Base-by-base conservation (phyloP, 495 filamentous ascomycete species). In the Daldinia decipiens region DNA sequence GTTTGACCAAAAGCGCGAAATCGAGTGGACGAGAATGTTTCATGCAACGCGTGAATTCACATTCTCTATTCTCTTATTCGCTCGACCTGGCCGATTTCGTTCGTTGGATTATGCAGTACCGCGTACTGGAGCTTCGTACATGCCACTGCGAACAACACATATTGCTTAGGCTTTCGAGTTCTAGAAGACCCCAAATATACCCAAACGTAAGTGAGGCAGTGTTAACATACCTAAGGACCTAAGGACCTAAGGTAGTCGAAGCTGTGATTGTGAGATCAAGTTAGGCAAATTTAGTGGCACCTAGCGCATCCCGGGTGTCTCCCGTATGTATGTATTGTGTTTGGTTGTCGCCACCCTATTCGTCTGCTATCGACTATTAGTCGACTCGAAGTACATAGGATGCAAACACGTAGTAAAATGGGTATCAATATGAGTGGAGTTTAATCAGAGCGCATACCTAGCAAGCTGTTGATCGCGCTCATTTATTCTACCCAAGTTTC, bases 1-100 rank as follows among this genome's bases (percentile, higher is more conserved):
- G 75, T 77, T 52, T 68, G 69, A 51, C 53, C 39, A 65, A 62
- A 62, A 68, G 72, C 63, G 69, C 63, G 69, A 71, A 70, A 67
- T 60, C 54, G 72, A 75, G 56, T 71, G 69, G 72, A 64, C 62
- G 34, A 71, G 73, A 69, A 69, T 56, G 59, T 56, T 62, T 39
- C 56, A 74, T 70, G 72, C 72, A 64, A 40, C 67, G 61, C 67
- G 67, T 59, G 62, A 72, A 55, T 72, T 65, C 39, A 67, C 56
- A 58, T 62, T 71, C 54, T 72, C 39, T 64, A 53, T 36, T 50
- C 31, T 45, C 31, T 72, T 31, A 67, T 67, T 72, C 59, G 64
- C 36, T 43, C 36, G 47, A 63, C 27, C 34, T 47, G 51, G 40
- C 38, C 54, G 19, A 7, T 55, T 56, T 60, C 51, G 32, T 62